These are phyloP conservation scores for Fusarium drepaniforme DNA, from an alignment of 2,329 filamentous ascomycete species.

Conservation along the genomic window DNA sequence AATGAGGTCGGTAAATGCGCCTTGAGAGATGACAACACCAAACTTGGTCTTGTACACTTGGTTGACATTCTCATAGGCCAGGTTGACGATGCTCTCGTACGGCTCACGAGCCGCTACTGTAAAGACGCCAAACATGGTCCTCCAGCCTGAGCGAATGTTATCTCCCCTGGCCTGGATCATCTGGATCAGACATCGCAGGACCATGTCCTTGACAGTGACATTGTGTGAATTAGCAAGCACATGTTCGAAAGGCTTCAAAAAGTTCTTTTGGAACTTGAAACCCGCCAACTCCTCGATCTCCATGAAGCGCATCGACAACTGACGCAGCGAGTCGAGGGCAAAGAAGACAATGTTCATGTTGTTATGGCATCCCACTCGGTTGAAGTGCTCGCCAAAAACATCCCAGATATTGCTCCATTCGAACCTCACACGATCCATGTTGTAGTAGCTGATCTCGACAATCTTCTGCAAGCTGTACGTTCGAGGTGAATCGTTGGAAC, in stretches of 20 bases:
- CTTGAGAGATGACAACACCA: constrained; percentile 94
- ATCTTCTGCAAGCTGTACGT: constrained; percentile 98
- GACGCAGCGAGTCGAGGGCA: constrained; percentile 92
- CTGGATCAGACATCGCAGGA: constrained; percentile 93
- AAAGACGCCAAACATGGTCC: constrained; percentile 99
- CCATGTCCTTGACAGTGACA: constrained; percentile 96
- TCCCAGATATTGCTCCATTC: constrained; percentile 99
- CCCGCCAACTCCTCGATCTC: constrained; percentile 97
- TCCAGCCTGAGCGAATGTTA: constrained; percentile 98
- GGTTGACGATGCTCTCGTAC: constrained; percentile 94
- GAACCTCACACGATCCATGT: constrained; percentile 98
- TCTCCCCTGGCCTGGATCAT: constrained; percentile 98
- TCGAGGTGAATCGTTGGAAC: constrained; percentile 92
- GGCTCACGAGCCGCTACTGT: constrained; percentile 94
- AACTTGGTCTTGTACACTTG: constrained; percentile 97
- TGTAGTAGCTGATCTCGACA: constrained; percentile 99
- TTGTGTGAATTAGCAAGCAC: constrained; percentile 94
- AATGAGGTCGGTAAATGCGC: constrained; percentile 94
- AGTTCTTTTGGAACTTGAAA: constrained; percentile 99
- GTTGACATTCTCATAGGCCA: constrained; percentile 96
- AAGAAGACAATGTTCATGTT: constrained; percentile 99
- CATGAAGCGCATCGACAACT: constrained; percentile 98
- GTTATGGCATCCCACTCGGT: constrained; percentile 94
- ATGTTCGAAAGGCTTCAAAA: constrained; percentile 97
- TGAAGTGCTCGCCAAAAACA: constrained; percentile 98